Conservation (phyloP, 2,329 filamentous ascomycete genomes). For the Sporothrix brasiliensis region DNA sequence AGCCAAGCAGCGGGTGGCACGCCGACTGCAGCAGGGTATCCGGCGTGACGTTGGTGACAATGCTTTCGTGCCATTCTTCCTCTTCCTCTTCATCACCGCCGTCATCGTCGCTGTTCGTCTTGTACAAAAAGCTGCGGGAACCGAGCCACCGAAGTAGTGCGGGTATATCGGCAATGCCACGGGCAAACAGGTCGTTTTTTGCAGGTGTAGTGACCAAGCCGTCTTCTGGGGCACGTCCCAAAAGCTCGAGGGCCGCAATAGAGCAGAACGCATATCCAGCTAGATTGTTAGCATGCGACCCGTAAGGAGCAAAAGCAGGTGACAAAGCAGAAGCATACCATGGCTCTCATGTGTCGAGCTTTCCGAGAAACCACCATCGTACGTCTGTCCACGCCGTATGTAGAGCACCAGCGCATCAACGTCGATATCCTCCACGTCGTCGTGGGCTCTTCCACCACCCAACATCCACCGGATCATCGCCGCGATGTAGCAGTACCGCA, state of each 20-base stretch:
- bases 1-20: conserved; percentile 58
- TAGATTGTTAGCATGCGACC: conserved; percentile 42
- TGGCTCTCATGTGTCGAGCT: conserved; percentile 80
- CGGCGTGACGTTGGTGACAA: conserved; percentile 33
- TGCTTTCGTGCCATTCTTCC: conserved; percentile 43
- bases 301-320: not conserved
- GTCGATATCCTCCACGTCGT: conserved; percentile 69
- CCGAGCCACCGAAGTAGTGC: conserved; percentile 57
- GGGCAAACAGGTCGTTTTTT: conserved; percentile 40
- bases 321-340: conserved; percentile 53
- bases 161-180: conserved; percentile 47
- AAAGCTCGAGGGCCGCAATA: conserved; percentile 72
- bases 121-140: conserved; percentile 61
- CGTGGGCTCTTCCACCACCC: conserved; percentile 56
- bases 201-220: conserved; percentile 37
- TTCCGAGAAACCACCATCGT: conserved; percentile 83
- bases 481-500: conserved; percentile 85
- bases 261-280: conserved; percentile 92
- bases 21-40: conserved; percentile 31
- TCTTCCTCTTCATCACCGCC: conserved; percentile 52
- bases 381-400: conserved; percentile 67
- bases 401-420: conserved; percentile 69
- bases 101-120: conserved; percentile 47
- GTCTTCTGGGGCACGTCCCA: conserved; percentile 62
- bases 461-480: conserved; percentile 81